Evolutionary conservation across 164 flowering plant genomes (phyloP), one percentile per base, ranked within the genome.

Genomic region (Cinnamomum micranthum): DNA sequence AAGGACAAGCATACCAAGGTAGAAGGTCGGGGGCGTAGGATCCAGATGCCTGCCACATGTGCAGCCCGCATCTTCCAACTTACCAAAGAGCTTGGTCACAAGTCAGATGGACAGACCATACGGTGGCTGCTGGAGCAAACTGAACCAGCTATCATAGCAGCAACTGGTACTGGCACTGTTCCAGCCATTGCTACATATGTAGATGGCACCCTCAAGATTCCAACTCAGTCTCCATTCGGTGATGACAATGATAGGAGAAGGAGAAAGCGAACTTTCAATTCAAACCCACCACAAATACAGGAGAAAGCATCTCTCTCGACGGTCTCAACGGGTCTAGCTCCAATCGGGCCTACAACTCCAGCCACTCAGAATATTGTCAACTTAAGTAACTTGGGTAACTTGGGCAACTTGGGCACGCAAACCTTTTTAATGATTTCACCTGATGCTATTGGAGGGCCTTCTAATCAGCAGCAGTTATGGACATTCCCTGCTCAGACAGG

Each of bases 61-160:
- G 82, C 82, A 1, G 82, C 82, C 22, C 65, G 82, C 35, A 77
- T 80, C 41, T 80, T 80, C 75, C 82, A 80, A 50, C 35, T 80
- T 6, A 80, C 82, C 51, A 51, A 77, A 23, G 80, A 80, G 59
- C 69, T 80, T 24, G 82, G 80, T 41, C 82, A 80, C 71, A 77
- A 77, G 31, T 77, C 80, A 6, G 62, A 73, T 65, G 75, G 70
- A 2, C 69, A 73, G 70, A 65, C 75, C 69, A 65, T 73, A 50
- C 19, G 77, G 73, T 74, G 82, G 82, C 74, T 80, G 4, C 72
- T 80, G 22, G 67, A 80, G 50, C 82, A 71, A 33, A 76, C 82
- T 2, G 82, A 80, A 67, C 82, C 79, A 6, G 75, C 82, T 5
- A 80, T 80, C 25, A 69, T 80, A 58, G 77, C 73, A 27, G 79